A percentile compares a stretch with the other conserved stretches of the same genome.
Conservation (phyloP, 768 basidiomycete genomes). For the Tulasnella sp. region DNA sequence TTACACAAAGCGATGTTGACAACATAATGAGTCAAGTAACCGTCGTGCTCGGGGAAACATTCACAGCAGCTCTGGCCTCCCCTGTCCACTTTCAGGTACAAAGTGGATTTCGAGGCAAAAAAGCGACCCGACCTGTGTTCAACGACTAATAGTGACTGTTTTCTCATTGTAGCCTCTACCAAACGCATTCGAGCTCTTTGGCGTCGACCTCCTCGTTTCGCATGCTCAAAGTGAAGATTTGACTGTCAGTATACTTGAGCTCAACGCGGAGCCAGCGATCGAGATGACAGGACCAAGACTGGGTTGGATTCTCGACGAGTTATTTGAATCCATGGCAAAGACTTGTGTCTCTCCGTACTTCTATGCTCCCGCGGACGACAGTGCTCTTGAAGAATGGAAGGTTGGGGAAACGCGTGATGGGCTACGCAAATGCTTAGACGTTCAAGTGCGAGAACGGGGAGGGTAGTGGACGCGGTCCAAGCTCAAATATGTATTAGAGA, state of each 20-base stretch:
- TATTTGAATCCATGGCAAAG: conserved; percentile 60
- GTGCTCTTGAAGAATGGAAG: conserved; percentile 28
- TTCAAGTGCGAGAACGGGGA: conserved; percentile 29
- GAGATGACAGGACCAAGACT: conserved; percentile 80
- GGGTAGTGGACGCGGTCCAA: background rate
- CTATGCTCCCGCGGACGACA: background rate
- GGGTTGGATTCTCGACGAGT: conserved; percentile 65
- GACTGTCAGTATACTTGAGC: conserved; percentile 69
- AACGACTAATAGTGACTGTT: background rate
- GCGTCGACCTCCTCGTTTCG: conserved; percentile 80
- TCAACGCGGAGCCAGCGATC: conserved; percentile 95
- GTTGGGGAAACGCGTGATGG: conserved; percentile 42
- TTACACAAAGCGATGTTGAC: conserved; percentile 33
- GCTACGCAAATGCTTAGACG: conserved; percentile 58
- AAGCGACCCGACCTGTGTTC: background rate
- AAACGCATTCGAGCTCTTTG: conserved; percentile 92
- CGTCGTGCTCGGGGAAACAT: conserved; percentile 61
- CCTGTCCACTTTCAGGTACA: conserved; percentile 75
- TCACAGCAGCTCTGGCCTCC: conserved; percentile 72
- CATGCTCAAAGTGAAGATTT: conserved; percentile 28
- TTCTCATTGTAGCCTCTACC: conserved; percentile 48
- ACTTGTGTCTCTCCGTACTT: conserved; percentile 65
- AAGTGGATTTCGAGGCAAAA: conserved; percentile 14
- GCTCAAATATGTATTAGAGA: background rate
- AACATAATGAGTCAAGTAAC: conserved; percentile 51